Evolutionary conservation across 2,329 filamentous ascomycete species (phyloP).

Genomic region (Raffaelea arxii): DNA sequence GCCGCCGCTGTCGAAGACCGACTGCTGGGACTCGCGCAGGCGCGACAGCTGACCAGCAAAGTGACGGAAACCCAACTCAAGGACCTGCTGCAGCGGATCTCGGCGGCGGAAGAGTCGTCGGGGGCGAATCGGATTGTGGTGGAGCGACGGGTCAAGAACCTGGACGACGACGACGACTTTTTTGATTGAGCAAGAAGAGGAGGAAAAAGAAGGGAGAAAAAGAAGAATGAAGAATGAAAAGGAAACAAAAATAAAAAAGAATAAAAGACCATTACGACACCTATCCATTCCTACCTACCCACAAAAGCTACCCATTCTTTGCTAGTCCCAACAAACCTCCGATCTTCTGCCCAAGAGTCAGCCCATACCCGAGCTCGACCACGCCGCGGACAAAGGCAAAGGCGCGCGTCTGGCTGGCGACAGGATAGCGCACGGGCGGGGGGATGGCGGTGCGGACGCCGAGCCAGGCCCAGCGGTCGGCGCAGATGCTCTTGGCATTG

Average conservation of each 20-base stretch:
- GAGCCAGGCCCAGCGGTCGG: conserved; percentile 55
- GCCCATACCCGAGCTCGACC: conserved; percentile 51
- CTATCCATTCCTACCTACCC: background rate
- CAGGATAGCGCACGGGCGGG: conserved; percentile 69
- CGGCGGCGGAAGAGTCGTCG: conserved; percentile 65
- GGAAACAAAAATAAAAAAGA: background rate
- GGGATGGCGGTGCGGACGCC: conserved; percentile 71
- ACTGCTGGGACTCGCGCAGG: conserved; percentile 81
- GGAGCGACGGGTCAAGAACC: conserved; percentile 63
- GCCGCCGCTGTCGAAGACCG: conserved; percentile 86
- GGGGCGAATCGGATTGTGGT: conserved; percentile 82
- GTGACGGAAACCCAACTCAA: conserved; percentile 92
- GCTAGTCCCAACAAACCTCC: conserved; percentile 10
- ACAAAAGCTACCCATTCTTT: conserved; percentile 8
- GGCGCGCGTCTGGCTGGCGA: conserved; percentile 52
- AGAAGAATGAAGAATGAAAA: background rate
- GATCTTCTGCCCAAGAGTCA: conserved; percentile 12
- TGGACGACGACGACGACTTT: conserved; percentile 71
- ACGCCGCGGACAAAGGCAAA: conserved; percentile 56
- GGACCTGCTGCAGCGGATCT: conserved; percentile 77
- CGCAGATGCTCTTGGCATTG: conserved; percentile 79
- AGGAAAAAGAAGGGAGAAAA: background rate
- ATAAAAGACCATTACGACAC: background rate
- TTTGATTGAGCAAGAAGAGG: conserved; percentile 7
- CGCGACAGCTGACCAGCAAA: conserved; percentile 76